Evolutionary conservation across 2,329 filamentous ascomycete species (phyloP).

Genomic region (Botryosphaeria agaves): DNA sequence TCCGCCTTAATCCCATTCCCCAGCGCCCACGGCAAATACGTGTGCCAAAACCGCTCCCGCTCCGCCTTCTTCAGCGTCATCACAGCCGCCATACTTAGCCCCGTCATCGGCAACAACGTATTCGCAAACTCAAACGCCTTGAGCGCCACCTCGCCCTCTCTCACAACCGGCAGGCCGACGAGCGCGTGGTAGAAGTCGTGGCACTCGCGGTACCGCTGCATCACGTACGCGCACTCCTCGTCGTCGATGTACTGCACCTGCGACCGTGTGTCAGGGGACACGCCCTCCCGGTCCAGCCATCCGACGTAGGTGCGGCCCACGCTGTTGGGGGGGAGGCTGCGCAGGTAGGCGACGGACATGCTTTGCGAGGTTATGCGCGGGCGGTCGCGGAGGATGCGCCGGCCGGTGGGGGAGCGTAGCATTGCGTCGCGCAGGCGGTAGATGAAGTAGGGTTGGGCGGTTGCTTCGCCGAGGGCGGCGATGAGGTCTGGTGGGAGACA

Average conservation of each 20-base stretch:
- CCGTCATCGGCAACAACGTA: slow-evolving; percentile 88
- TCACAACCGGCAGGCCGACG: slow-evolving; percentile 73
- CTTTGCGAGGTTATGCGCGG: slow-evolving; percentile 69
- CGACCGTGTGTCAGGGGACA: slow-evolving; percentile 76
- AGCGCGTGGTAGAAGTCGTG: slow-evolving; percentile 97
- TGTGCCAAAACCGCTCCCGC: slow-evolving; percentile 48
- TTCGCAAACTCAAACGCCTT: slow-evolving; percentile 98
- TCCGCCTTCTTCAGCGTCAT: slow-evolving; percentile 46
- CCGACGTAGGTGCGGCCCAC: slow-evolving; percentile 69
- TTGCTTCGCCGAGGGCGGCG: slow-evolving; percentile 84
- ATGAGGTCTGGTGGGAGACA: slow-evolving; percentile 53
- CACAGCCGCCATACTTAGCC: slow-evolving; percentile 60
- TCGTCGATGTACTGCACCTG: slow-evolving; percentile 83
- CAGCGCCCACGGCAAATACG: slow-evolving; percentile 83
- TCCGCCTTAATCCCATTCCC: slow-evolving; percentile 59
- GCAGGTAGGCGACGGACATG: slow-evolving; percentile 51
- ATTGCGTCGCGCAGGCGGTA: slow-evolving; percentile 81
- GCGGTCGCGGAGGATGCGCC: slow-evolving; percentile 76
- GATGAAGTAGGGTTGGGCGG: slow-evolving; percentile 89
- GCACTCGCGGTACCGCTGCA: slow-evolving; percentile 94
- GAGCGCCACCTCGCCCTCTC: slow-evolving; percentile 94
- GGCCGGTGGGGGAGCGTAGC: slow-evolving; percentile 68
- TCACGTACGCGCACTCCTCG: slow-evolving; percentile 90
- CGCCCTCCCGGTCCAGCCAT: slow-evolving; percentile 90
- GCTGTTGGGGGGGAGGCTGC: slow-evolving; percentile 51